phyloP scores from a whole-genome alignment of 2,329 filamentous ascomycete genomes.

The Proliferodiscus dingleyae region DNA sequence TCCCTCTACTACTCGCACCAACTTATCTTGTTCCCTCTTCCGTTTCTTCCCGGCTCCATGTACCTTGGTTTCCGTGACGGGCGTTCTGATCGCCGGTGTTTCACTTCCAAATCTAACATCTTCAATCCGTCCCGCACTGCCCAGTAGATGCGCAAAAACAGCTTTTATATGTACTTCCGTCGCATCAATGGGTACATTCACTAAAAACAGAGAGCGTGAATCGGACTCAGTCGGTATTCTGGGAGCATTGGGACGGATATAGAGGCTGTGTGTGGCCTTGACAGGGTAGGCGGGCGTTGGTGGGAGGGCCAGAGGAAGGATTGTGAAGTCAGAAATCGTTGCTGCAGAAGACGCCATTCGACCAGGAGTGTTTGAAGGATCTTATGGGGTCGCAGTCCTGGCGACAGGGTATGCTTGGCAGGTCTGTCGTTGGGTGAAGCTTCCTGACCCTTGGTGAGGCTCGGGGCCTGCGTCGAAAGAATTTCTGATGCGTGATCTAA shows the following conservation, averaged over 20 bases:
- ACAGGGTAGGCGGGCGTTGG: conserved; percentile 54
- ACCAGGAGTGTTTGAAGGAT: neutral
- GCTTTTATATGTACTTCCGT: conserved; percentile 71
- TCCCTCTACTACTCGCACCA: conserved; percentile 52
- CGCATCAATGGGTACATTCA: conserved; percentile 82
- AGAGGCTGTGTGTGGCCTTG: conserved; percentile 71
- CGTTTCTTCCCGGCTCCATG: conserved; percentile 27
- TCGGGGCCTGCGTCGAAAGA: conserved; percentile 11
- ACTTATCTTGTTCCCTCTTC: conserved; percentile 52
- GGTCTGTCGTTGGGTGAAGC: no score
- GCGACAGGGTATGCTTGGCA: no score
- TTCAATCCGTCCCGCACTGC: conserved; percentile 74
- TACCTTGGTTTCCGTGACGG: neutral
- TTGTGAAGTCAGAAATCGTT: conserved; percentile 26
- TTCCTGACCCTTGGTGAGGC: no score
- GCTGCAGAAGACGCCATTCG: conserved; percentile 18
- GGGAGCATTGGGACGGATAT: conserved; percentile 78
- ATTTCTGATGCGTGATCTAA: conserved; percentile 18
- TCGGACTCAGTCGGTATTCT: conserved; percentile 70
- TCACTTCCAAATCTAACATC: conserved; percentile 68
- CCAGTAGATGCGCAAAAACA: conserved; percentile 69
- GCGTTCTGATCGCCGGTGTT: conserved; percentile 32
- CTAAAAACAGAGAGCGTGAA: conserved; percentile 78
- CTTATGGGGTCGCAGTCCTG: conserved; percentile 1
- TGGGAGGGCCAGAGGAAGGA: conserved; percentile 29